Conservation (phyloP, 2,329 filamentous ascomycete genomes). For the Neurospora sp. region DNA sequence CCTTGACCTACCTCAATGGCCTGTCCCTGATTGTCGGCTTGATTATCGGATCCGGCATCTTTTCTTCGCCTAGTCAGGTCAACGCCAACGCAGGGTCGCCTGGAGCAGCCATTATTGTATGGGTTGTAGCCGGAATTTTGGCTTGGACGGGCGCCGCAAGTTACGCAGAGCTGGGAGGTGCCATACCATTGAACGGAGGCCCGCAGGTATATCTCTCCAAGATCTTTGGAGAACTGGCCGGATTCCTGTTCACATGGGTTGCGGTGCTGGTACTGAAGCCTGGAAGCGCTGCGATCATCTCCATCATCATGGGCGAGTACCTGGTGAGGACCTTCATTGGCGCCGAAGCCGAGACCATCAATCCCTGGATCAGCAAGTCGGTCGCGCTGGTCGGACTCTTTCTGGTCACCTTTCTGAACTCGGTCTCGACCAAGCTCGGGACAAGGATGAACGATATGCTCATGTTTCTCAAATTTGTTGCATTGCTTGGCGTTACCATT, state of each 20-base stretch:
- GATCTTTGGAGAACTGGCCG: constrained; percentile 87
- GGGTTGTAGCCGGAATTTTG: constrained; percentile 80
- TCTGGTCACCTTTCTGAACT: constrained; percentile 76
- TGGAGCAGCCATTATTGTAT: constrained; percentile 82
- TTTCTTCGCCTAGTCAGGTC: constrained; percentile 88
- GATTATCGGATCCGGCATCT: constrained; percentile 94
- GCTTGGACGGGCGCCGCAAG: constrained; percentile 95
- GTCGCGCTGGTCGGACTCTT: constrained; percentile 72
- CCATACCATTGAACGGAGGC: constrained; percentile 91
- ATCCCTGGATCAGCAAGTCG: constrained; percentile 80
- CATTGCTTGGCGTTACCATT: constrained; percentile 75
- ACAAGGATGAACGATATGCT: constrained; percentile 83
- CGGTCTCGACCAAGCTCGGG: constrained; percentile 79
- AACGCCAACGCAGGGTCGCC: constrained; percentile 86
- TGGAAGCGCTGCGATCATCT: constrained; percentile 84
- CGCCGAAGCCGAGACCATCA: constrained; percentile 72
- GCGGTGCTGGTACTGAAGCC: constrained; percentile 91
- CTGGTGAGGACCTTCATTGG: constrained; percentile 81
- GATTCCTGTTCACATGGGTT: constrained; percentile 95
- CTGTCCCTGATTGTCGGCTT: constrained; percentile 83
- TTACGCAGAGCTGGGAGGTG: constrained; percentile 90
- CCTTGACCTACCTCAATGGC: constrained; percentile 87
- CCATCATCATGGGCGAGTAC: constrained; percentile 98
- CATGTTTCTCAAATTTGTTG: constrained; percentile 95
- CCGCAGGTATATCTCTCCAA: constrained; percentile 91